phyloP scores from a whole-genome alignment of 1,284 basidiomycete genomes.

The Trametes hirsuta region DNA sequence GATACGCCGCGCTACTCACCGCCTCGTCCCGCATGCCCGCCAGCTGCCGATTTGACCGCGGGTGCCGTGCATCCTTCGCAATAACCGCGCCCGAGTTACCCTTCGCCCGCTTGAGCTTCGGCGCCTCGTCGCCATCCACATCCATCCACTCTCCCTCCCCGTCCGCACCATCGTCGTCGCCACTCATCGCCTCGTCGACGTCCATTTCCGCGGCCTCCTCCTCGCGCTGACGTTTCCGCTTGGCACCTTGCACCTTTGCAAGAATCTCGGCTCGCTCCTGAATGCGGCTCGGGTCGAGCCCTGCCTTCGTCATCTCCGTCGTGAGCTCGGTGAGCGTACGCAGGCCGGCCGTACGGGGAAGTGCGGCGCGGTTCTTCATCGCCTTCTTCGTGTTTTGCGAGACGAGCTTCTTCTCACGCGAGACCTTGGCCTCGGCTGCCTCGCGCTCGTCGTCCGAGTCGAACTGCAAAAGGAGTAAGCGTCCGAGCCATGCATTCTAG shows the following conservation, averaged over 20 bases:
- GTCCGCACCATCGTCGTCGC: slow-evolving; percentile 44
- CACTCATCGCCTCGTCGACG: slow-evolving; percentile 42
- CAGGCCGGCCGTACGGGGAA: slow-evolving; percentile 86
- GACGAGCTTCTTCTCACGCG: slow-evolving; percentile 74
- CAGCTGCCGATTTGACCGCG: slow-evolving; percentile 72
- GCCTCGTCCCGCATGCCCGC: slow-evolving; percentile 79
- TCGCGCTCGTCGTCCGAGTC: slow-evolving; percentile 94
- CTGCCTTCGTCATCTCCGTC: slow-evolving; percentile 80
- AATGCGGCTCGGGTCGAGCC: slow-evolving; percentile 88
- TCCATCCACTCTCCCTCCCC: slow-evolving; percentile 56
- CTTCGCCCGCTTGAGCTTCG: slow-evolving; percentile 62
- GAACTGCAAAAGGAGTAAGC: slow-evolving; percentile 49
- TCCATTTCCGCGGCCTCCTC: slow-evolving; percentile 55
- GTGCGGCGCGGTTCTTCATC: slow-evolving; percentile 82
- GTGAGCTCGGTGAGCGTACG: slow-evolving; percentile 90
- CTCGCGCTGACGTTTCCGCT: slow-evolving; percentile 68
- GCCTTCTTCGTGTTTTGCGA: slow-evolving; percentile 87
- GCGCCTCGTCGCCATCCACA: slow-evolving; percentile 57
- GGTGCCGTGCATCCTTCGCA: slow-evolving; percentile 54
- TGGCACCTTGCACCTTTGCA: slow-evolving; percentile 75
- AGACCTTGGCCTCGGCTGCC: slow-evolving; percentile 65
- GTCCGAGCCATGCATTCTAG: background rate
- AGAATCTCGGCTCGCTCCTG: slow-evolving; percentile 87
- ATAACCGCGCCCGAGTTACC: slow-evolving; percentile 61
- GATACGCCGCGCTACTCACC: slow-evolving; percentile 44